phyloP scores from a whole-genome alignment of 192 early-diverging fungal genomes.

The Phycomyces nitens region DNA sequence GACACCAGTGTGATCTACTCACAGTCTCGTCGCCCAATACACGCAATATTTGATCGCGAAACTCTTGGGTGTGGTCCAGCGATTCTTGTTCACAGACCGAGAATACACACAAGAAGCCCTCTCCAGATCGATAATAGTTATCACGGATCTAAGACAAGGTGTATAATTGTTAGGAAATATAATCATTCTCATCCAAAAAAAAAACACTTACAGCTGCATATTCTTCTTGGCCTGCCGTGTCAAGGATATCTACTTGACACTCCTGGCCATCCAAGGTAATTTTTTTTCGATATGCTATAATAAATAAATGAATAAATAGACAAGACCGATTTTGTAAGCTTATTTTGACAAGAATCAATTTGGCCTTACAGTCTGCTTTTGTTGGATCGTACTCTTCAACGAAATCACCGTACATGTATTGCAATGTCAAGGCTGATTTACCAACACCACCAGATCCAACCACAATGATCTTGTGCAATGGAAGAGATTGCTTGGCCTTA shows the following conservation, averaged over 20 bases:
- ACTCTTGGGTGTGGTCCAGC: constrained; percentile 76
- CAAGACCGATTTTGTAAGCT: background rate
- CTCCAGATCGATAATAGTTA: constrained; percentile 79
- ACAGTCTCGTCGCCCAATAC: constrained; percentile 76
- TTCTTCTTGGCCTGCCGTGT: constrained; percentile 86
- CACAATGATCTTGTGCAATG: constrained; percentile 89
- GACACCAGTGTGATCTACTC: too few species aligned
- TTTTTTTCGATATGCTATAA: constrained; percentile 71
- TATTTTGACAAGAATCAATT: background rate
- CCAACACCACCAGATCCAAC: constrained; percentile 88
- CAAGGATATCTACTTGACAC: constrained; percentile 82
- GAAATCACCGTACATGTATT: constrained; percentile 90
- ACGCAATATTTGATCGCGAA: constrained; percentile 79
- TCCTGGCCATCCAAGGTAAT: constrained; percentile 64
- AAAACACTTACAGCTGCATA: constrained; percentile 69
- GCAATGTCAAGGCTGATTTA: constrained; percentile 80
- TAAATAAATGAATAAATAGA: background rate
- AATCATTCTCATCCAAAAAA: background rate
- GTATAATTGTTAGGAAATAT: background rate
- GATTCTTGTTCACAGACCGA: constrained; percentile 74
- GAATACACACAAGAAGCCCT: constrained; percentile 83
- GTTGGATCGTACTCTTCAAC: constrained; percentile 90
- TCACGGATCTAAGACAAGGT: constrained; percentile 57
- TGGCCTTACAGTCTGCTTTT: constrained; percentile 66
- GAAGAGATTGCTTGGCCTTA: constrained; percentile 60